Percentiles rank a stretch among this genome's conserved stretches.
phyloP scores from a whole-genome alignment of 176 grass and related monocot species.

The Aechmea fasciata region DNA sequence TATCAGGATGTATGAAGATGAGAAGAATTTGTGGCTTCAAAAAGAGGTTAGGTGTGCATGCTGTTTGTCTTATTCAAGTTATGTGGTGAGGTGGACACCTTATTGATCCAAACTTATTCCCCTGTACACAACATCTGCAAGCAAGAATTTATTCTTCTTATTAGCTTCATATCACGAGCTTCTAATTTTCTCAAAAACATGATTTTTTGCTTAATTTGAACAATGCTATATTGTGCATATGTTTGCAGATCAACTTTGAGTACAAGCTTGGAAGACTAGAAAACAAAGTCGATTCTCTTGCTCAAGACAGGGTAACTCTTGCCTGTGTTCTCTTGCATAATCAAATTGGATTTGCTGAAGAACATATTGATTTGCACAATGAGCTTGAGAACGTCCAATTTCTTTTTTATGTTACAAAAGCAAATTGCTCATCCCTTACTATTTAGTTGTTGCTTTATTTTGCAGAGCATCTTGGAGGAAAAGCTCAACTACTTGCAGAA shows the following conservation, averaged over 20 bases:
- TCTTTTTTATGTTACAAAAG: slow-evolving; percentile 6
- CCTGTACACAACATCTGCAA: not conserved
- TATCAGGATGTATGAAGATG: slow-evolving; percentile 49
- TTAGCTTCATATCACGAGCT: too few relatives aligned
- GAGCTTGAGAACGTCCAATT: slow-evolving; percentile 7
- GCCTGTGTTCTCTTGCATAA: slow-evolving; percentile 11
- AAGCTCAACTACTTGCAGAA: slow-evolving; percentile 55
- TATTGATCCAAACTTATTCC: not conserved
- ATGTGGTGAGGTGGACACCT: not conserved
- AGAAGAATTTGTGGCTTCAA: slow-evolving; percentile 47
- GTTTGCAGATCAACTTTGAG: slow-evolving; percentile 43
- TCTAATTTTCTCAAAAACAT: too few relatives aligned
- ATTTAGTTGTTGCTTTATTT: not conserved
- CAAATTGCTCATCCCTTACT: slow-evolving; percentile 17
- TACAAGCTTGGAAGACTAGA: slow-evolving; percentile 47
- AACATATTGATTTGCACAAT: slow-evolving; percentile 17
- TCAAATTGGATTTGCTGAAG: not conserved
- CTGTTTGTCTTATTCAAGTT: slow-evolving; percentile 16
- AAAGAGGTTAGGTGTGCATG: slow-evolving; percentile 30
- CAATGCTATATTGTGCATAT: too few relatives aligned
- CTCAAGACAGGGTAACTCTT: slow-evolving; percentile 47
- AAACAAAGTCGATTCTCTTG: slow-evolving; percentile 34
- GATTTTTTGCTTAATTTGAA: too few relatives aligned
- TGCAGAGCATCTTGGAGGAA: slow-evolving; percentile 44
- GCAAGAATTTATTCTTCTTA: too few relatives aligned